Percentiles rank a stretch among this genome's conserved stretches.
Conservation (phyloP, 2,329 filamentous ascomycete species). For the Orbilia blumenaviensis region DNA sequence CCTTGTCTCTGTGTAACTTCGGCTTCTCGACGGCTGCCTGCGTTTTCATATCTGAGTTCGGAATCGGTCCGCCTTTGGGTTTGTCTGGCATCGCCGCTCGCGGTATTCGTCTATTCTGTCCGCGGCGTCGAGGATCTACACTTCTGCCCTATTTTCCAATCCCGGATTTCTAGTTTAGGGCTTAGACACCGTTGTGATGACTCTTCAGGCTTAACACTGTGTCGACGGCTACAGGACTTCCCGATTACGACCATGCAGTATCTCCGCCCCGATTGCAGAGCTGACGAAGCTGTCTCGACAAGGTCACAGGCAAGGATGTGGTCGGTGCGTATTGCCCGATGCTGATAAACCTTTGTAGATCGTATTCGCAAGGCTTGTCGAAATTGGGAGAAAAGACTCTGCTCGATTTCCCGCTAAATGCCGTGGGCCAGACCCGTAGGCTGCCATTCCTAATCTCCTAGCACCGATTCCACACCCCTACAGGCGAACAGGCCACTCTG, state of each 20-base stretch:
- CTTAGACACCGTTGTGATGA: background rate
- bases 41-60: constrained; percentile 15
- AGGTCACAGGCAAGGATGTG: constrained; percentile 9
- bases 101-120: constrained; percentile 23
- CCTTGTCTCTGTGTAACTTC: constrained; percentile 30
- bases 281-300: constrained; percentile 34
- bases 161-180: background rate
- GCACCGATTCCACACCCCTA: constrained; percentile 1
- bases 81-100: constrained; percentile 30
- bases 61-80: background rate
- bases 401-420: constrained; percentile 38
- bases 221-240: constrained; percentile 6
- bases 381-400: constrained; percentile 32
- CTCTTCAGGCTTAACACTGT: background rate
- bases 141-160: constrained; percentile 35
- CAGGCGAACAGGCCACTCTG: constrained; percentile 6
- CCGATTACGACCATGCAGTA: background rate
- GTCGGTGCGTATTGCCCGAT: constrained; percentile 2
- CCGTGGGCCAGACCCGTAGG: constrained; percentile 49
- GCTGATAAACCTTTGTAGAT: constrained; percentile 20
- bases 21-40: constrained; percentile 19
- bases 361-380: constrained; percentile 16
- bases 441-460: constrained; percentile 47
- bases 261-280: constrained; percentile 36
- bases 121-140: constrained; percentile 41